Conservation (phyloP, 768 basidiomycete genomes). For the Rickenella mellea region DNA sequence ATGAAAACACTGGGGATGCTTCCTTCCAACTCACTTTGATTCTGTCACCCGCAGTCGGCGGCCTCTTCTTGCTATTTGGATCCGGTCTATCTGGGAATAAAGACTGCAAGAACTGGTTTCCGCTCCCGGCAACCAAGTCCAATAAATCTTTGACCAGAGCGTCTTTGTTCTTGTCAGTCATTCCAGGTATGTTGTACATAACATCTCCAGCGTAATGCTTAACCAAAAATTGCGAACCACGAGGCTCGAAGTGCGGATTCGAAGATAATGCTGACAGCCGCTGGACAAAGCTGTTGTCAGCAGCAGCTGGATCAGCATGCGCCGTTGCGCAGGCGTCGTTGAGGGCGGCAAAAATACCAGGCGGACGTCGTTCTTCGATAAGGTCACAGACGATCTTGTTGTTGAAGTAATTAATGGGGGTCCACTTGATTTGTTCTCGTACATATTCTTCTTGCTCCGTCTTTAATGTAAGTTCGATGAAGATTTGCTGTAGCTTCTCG, state of each 20-base stretch:
- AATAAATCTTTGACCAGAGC: conserved; percentile 89
- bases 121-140: conserved; percentile 74
- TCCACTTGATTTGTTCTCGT: conserved; percentile 98
- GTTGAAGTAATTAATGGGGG: conserved; percentile 97
- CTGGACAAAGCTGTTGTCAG: conserved; percentile 95
- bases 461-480: conserved; percentile 97
- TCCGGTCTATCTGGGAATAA: conserved; percentile 94
- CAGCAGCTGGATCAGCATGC: conserved; percentile 92
- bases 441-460: conserved; percentile 99
- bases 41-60: conserved; percentile 94
- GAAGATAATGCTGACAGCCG: conserved; percentile 71
- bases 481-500: conserved; percentile 98
- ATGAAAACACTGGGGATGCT: neutral
- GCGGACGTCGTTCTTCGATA: conserved; percentile 92
- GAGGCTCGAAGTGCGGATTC: conserved; percentile 91
- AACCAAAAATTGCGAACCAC: conserved; percentile 90
- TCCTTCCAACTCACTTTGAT: conserved; percentile 62
- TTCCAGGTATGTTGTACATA: conserved; percentile 93
- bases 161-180: conserved; percentile 99
- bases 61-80: conserved; percentile 94
- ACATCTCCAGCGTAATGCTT: conserved; percentile 98
- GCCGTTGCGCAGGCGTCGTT: conserved; percentile 99
- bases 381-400: conserved; percentile 98
- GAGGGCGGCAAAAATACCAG: conserved; percentile 94
- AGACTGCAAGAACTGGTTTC: conserved; percentile 77